phyloP scores from a whole-genome alignment of 23 red algal species.

The Chondrus crispus region DNA sequence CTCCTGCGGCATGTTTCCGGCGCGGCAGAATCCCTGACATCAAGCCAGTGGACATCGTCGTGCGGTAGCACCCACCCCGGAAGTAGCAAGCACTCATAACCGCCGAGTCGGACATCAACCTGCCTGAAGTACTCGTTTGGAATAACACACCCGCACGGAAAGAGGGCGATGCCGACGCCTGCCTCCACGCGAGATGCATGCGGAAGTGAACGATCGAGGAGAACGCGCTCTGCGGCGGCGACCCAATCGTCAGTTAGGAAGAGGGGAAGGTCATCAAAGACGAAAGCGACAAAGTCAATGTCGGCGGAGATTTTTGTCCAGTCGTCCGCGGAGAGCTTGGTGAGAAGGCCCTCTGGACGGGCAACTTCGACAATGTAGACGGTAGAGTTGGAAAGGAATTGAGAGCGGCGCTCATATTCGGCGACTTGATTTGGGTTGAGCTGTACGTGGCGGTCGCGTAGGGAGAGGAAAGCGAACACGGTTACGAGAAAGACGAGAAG shows the following conservation, averaged over 20 bases:
- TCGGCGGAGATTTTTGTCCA: constrained; percentile 40
- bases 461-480: constrained; percentile 43
- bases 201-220: background rate
- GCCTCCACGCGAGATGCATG: background rate
- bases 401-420: constrained; percentile 71
- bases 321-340: constrained; percentile 17
- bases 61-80: constrained; percentile 58
- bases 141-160: constrained; percentile 66
- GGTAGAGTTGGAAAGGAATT: constrained; percentile 67
- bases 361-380: constrained; percentile 72
- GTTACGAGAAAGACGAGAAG: constrained; percentile 58
- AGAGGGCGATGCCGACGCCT: constrained; percentile 34
- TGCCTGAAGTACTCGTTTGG: constrained; percentile 53
- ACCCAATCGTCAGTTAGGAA: constrained; percentile 74
- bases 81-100: constrained; percentile 58
- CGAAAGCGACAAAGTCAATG: constrained; percentile 66
- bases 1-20: constrained; percentile 21
- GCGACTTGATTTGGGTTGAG: constrained; percentile 52
- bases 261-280: constrained; percentile 61
- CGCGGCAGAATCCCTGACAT: background rate
- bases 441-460: constrained; percentile 27
- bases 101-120: constrained; percentile 30
- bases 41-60: constrained; percentile 51
- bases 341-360: constrained; percentile 47
- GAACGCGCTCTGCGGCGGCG: constrained; percentile 1